These are phyloP conservation scores for Cladosporium austrohemisphaericum DNA, from an alignment of 2,329 filamentous ascomycete species.

Conservation along the genomic window DNA sequence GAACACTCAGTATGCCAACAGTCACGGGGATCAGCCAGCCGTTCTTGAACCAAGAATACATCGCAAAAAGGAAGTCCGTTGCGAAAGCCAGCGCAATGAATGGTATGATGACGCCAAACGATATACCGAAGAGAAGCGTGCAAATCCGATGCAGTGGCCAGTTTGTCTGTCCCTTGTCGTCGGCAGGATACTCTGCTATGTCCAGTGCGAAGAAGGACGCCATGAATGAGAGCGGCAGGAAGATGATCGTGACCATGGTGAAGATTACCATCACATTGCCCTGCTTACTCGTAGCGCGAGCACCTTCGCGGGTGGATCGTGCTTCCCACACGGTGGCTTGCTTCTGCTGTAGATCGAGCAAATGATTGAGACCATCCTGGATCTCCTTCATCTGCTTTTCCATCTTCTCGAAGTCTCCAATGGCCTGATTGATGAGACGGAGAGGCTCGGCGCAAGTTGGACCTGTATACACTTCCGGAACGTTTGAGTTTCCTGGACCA, in stretches of 20 bases:
- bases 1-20: background rate
- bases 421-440: background rate
- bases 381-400: slow-evolving; percentile 59
- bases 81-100: background rate
- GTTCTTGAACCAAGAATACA: background rate
- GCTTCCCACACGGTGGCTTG: slow-evolving; percentile 66
- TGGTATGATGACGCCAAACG: background rate
- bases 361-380: slow-evolving; percentile 57
- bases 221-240: slow-evolving; percentile 55
- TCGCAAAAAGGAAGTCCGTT: background rate
- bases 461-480: no score
- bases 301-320: slow-evolving; percentile 58
- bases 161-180: background rate
- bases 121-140: background rate
- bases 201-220: slow-evolving; percentile 55
- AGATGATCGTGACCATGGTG: slow-evolving; percentile 57
- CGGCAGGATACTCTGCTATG: slow-evolving; percentile 45
- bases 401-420: slow-evolving; percentile 57
- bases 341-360: slow-evolving; percentile 66
- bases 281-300: slow-evolving; percentile 57
- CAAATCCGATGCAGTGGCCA: background rate
- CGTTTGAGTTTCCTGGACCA: no score
- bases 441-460: background rate
- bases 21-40: background rate
- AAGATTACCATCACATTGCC: slow-evolving; percentile 57